A percentile compares a stretch with the other conserved stretches of the same genome.
These are phyloP conservation scores for Neonectria magnoliae DNA, from an alignment of 2,329 filamentous ascomycete genomes.

Conservation along the genomic window DNA sequence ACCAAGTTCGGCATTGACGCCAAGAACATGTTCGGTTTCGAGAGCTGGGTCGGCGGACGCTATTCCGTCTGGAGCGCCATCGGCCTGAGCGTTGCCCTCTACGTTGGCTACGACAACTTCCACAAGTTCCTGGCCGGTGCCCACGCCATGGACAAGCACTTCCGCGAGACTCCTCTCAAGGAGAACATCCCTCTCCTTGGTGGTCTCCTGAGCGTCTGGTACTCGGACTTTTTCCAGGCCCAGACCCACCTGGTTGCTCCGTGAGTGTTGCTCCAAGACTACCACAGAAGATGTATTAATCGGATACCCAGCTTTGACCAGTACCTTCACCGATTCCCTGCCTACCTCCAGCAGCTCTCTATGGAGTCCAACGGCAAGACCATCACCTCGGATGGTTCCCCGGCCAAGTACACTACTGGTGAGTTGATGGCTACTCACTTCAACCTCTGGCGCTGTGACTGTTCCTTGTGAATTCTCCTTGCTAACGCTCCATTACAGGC, in stretches of 20 bases:
- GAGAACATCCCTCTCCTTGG: slow-evolving; percentile 95
- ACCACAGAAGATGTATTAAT: slow-evolving; percentile 20
- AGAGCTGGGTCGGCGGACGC: slow-evolving; percentile 96
- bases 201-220: slow-evolving; percentile 96
- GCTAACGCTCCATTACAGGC: slow-evolving; percentile 54
- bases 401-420: slow-evolving; percentile 96
- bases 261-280: slow-evolving; percentile 61
- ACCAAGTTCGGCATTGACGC: slow-evolving; percentile 98
- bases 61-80: slow-evolving; percentile 99
- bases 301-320: slow-evolving; percentile 80
- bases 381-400: slow-evolving; percentile 86
- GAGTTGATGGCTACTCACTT: slow-evolving; percentile 26
- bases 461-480: background rate
- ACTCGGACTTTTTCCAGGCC: slow-evolving; percentile 97
- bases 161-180: slow-evolving; percentile 87
- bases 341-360: slow-evolving; percentile 97
- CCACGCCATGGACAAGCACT: slow-evolving; percentile 98
- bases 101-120: slow-evolving; percentile 98
- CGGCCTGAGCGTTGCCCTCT: slow-evolving; percentile 90
- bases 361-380: slow-evolving; percentile 99
- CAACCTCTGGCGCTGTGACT: background rate
- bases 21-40: slow-evolving; percentile 99
- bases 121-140: slow-evolving; percentile 93
- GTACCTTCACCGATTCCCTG: slow-evolving; percentile 98
- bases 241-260: slow-evolving; percentile 98